Evolutionary conservation across 2,329 filamentous ascomycete species (phyloP), one percentile per base, ranked within the genome.

Genomic region (Colletotrichum simmondsii): DNA sequence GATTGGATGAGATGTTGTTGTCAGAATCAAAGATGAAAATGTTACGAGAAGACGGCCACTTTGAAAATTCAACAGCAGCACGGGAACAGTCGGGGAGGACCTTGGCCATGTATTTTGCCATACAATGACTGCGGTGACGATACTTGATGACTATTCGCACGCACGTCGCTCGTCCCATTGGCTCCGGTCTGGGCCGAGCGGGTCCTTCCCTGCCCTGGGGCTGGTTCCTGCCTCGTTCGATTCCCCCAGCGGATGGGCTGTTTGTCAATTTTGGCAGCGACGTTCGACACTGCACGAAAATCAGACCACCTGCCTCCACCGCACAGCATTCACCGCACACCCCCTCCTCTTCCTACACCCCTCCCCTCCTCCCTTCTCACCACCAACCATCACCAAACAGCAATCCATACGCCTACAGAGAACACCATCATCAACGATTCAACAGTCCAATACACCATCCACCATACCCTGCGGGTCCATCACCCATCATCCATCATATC

Each of bases 251-350:
- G 26, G 26, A 59, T 72, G 69, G 65, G 37, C 58, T 60, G 70
- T 64, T 69, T 53, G 58, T 28, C 62, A 22, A 65, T 52, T 53
- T 64, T 56, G 60, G 57, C 65, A 26, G 24, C 35, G 59, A 53
- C 70, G 60, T 72, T 72, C 70, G 65, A 72, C 65, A 19, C 53
- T 65, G 70, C 70, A 69, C 24, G 24, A 22, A 30, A 65, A 72
- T 72, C 70, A 72, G 70, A 53, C 70, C 70, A 72, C 42, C 61
- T 60, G 7, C 42, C 19, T 49, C 19, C 37, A 42, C 37, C 5
- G 2, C 16, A 42, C 37, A 42, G 14, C 28, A 16, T 35, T 59
- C 53, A 53, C 49, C 69, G 62, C 22, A 52, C 53, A 56, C 57
- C 30, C 46, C 66, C 32, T 26, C 46, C 19, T 24, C 54, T 5